Percentiles rank a stretch among this genome's conserved stretches.
Conservation (phyloP, 768 basidiomycete genomes). For the Lentinus tigrinus region DNA sequence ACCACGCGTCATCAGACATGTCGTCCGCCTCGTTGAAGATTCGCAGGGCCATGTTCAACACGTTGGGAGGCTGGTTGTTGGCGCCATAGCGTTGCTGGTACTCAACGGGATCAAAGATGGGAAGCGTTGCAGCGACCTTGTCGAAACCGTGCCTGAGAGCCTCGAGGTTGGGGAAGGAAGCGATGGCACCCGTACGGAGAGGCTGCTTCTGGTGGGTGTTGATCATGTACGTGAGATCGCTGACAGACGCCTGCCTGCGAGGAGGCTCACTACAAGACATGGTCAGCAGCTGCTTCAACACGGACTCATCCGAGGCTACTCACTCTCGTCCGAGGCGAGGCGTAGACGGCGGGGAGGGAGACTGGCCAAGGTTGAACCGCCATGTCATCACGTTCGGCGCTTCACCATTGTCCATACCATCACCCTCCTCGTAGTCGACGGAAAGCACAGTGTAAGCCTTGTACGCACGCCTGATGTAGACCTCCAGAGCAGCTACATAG, state of each 20-base stretch:
- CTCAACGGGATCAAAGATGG: constrained; percentile 69
- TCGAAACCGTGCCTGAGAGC: constrained; percentile 73
- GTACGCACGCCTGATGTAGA: constrained; percentile 94
- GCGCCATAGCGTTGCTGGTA: constrained; percentile 74
- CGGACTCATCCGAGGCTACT: constrained; percentile 34
- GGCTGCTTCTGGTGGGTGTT: constrained; percentile 85
- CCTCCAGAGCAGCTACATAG: constrained; percentile 82
- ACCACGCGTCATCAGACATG: constrained; percentile 74
- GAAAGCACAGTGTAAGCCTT: constrained; percentile 89
- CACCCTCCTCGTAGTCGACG: constrained; percentile 94
- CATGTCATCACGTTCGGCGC: constrained; percentile 80
- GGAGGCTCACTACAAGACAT: constrained; percentile 45
- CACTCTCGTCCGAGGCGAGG: constrained; percentile 55
- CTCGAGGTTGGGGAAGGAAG: constrained; percentile 78
- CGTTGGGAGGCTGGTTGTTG: constrained; percentile 79
- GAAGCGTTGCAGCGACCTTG: constrained; percentile 71
- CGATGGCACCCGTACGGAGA: constrained; percentile 85
- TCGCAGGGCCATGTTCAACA: constrained; percentile 91
- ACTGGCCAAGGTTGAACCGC: constrained; percentile 93
- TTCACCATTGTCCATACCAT: constrained; percentile 80
- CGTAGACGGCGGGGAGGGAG: constrained; percentile 83
- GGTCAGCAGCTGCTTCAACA: background rate
- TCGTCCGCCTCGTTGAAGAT: constrained; percentile 83
- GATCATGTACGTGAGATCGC: constrained; percentile 93
- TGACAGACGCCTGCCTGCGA: constrained; percentile 87